These are phyloP conservation scores for Pseudonitzschia pungens DNA, from an alignment of 108 stramenopile species.

Conservation along the genomic window DNA sequence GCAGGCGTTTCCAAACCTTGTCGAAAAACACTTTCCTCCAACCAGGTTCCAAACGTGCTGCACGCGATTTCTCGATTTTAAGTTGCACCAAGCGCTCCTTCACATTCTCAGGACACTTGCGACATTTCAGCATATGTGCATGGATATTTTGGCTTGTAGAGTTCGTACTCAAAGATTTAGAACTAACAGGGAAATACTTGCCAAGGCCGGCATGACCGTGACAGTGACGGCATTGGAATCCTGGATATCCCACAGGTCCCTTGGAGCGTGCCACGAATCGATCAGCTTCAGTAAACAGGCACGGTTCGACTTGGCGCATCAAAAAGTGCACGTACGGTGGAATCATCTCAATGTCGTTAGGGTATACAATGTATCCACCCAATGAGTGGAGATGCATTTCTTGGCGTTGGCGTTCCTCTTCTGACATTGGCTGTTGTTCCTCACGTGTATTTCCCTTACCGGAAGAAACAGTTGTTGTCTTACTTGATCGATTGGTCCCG, in stretches of 20 bases:
- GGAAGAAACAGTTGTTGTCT: background rate
- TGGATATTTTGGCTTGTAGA: conserved; percentile 71
- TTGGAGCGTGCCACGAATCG: conserved; percentile 65
- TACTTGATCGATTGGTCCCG: background rate
- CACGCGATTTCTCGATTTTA: conserved; percentile 52
- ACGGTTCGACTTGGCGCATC: conserved; percentile 64
- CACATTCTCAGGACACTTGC: conserved; percentile 48
- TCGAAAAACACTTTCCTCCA: conserved; percentile 72
- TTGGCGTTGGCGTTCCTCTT: background rate
- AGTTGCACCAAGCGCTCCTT: conserved; percentile 50
- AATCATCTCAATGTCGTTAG: conserved; percentile 47
- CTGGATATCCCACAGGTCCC: conserved; percentile 62
- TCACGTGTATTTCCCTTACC: background rate
- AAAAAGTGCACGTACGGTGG: conserved; percentile 62
- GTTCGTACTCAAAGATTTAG: conserved; percentile 57
- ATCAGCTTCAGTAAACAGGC: conserved; percentile 66
- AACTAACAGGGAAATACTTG: conserved; percentile 63
- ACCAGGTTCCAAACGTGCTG: conserved; percentile 52
- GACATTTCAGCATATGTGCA: conserved; percentile 63
- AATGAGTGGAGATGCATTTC: conserved; percentile 3
- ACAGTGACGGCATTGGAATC: conserved; percentile 74
- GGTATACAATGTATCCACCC: conserved; percentile 43
- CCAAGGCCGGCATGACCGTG: conserved; percentile 69
- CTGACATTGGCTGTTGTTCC: background rate
- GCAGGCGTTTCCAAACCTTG: conserved; percentile 59